A percentile compares a stretch with the other conserved stretches of the same genome.
Evolutionary conservation across 495 filamentous ascomycete genomes (phyloP).

Genomic region (Evernia prunastri): DNA sequence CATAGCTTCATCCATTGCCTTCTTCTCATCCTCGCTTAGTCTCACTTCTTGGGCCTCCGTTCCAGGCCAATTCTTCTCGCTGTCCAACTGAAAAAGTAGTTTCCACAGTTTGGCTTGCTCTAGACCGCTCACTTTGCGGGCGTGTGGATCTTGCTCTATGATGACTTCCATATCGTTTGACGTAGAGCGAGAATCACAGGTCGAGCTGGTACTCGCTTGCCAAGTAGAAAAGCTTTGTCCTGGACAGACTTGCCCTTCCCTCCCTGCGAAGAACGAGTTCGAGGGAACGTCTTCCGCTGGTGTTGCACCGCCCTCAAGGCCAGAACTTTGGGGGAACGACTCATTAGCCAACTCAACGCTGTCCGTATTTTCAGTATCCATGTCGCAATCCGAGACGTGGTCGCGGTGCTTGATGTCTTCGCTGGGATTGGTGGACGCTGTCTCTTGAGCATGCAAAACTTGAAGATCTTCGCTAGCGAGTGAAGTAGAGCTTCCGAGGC

Average conservation of each 20-base stretch:
- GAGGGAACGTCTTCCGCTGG: neutral
- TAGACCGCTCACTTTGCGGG: slow-evolving; percentile 4
- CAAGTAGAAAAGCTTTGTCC: neutral
- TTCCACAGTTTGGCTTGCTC: slow-evolving; percentile 17
- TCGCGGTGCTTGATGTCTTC: neutral
- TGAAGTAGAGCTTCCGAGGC: neutral
- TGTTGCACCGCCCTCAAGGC: neutral
- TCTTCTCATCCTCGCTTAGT: slow-evolving; percentile 17
- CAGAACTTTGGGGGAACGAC: neutral
- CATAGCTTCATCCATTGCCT: slow-evolving; percentile 20
- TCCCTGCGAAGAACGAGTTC: neutral
- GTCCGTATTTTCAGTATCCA: neutral
- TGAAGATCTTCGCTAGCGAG: neutral
- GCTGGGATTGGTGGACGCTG: neutral
- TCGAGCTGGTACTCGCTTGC: neutral
- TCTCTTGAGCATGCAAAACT: neutral
- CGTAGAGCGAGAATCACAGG: neutral
- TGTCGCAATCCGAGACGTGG: neutral
- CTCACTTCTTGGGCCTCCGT: neutral
- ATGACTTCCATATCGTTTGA: slow-evolving; percentile 4
- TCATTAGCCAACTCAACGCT: neutral
- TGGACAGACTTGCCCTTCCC: neutral
- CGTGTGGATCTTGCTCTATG: slow-evolving; percentile 7
- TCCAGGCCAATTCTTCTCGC: neutral
- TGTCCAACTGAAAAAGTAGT: neutral